These are phyloP conservation scores for Parathielavia hyrcaniae DNA, from an alignment of 495 filamentous ascomycete genomes.

Conservation along the genomic window DNA sequence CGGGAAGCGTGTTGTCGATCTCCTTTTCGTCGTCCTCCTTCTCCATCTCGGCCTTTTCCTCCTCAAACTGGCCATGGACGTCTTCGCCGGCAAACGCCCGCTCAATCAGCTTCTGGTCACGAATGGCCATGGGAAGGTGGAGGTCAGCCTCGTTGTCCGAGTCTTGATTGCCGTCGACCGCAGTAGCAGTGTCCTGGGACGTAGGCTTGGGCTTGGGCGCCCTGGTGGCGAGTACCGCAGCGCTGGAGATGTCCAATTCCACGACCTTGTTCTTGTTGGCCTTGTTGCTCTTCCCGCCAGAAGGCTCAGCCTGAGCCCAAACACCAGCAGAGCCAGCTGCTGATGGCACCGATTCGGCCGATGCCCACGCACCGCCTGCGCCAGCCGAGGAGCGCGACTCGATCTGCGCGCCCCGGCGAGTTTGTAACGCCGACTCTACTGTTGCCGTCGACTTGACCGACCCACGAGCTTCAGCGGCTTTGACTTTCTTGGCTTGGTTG, in stretches of 20 bases:
- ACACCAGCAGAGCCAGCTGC: constrained; percentile 28
- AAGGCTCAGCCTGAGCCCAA: constrained; percentile 31
- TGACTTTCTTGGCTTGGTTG: constrained; percentile 14
- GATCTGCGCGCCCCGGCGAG: background rate
- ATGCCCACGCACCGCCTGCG: constrained; percentile 11
- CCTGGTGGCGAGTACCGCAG: constrained; percentile 29
- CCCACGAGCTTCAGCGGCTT: constrained; percentile 1
- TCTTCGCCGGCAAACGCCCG: constrained; percentile 86
- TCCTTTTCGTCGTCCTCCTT: constrained; percentile 81
- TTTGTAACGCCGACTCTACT: background rate
- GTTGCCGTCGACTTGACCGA: background rate
- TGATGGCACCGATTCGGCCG: constrained; percentile 10
- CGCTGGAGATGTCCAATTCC: constrained; percentile 39
- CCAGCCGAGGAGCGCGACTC: background rate
- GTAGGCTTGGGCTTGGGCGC: constrained; percentile 25
- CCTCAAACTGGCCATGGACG: constrained; percentile 72
- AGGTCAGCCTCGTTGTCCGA: constrained; percentile 54
- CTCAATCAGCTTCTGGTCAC: constrained; percentile 75
- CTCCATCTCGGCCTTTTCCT: constrained; percentile 67
- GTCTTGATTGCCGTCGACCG: constrained; percentile 27
- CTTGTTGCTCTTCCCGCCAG: constrained; percentile 34
- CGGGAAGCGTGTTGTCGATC: constrained; percentile 76
- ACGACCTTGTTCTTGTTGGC: constrained; percentile 21
- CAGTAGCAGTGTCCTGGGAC: constrained; percentile 4
- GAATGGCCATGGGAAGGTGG: constrained; percentile 56